These are phyloP conservation scores for Debaryomyces subglobosus DNA, from an alignment of 1,139 yeast species.

Conservation along the genomic window DNA sequence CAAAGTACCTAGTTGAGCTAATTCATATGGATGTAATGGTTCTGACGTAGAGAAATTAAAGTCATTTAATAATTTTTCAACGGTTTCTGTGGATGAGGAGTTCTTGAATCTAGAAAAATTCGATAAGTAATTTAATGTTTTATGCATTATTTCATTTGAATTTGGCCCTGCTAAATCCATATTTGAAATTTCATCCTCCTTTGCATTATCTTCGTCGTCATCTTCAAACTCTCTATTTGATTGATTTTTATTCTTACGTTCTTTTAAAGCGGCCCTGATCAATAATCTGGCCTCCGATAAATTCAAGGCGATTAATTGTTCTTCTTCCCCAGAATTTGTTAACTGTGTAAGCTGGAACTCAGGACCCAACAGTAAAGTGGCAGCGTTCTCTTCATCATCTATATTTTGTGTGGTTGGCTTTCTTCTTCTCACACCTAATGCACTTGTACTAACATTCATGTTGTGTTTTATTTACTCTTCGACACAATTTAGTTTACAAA, in stretches of 20 bases:
- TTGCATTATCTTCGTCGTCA: constrained; percentile 45
- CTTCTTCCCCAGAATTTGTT: constrained; percentile 77
- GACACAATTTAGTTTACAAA: background rate
- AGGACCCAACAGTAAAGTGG: constrained; percentile 84
- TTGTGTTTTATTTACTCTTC: constrained; percentile 1
- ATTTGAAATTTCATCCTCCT: constrained; percentile 66
- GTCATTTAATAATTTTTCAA: constrained; percentile 76
- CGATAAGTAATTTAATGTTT: constrained; percentile 85
- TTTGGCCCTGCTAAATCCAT: constrained; percentile 70
- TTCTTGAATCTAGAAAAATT: constrained; percentile 89
- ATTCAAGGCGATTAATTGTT: constrained; percentile 80
- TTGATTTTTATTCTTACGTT: constrained; percentile 53
- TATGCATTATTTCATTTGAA: constrained; percentile 75
- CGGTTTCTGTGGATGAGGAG: constrained; percentile 91
- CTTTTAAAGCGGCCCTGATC: constrained; percentile 87
- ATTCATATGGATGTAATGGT: constrained; percentile 90
- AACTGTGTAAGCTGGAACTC: constrained; percentile 84
- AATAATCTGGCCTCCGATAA: constrained; percentile 86
- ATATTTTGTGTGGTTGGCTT: constrained; percentile 61
- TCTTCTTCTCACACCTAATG: constrained; percentile 78
- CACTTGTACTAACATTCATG: constrained; percentile 90
- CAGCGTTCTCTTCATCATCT: constrained; percentile 88
- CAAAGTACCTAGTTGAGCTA: constrained; percentile 91
- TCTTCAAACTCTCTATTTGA: constrained; percentile 27
- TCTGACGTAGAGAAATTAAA: constrained; percentile 60